Conservation (phyloP, 805 yeast genomes). For the Candida boidinii region DNA sequence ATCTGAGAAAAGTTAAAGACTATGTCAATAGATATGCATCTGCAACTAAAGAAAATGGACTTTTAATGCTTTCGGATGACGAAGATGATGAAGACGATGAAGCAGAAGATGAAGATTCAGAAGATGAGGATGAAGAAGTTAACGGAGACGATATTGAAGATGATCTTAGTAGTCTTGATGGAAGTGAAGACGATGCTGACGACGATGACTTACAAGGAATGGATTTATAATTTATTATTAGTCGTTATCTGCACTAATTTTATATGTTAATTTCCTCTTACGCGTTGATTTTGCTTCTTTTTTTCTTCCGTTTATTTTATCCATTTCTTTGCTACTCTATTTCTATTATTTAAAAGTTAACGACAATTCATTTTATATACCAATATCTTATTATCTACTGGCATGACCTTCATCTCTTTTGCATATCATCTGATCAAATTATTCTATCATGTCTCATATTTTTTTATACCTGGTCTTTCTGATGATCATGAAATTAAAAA, state of each 20-base stretch:
- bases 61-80: conserved; percentile 17
- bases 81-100: conserved; percentile 13
- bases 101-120: conserved; percentile 6
- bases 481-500: too few relatives aligned
- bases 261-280: conserved; percentile 15
- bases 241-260: conserved; percentile 16
- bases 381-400: too few relatives aligned
- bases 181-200: conserved; percentile 16
- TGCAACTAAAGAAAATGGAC: conserved; percentile 12
- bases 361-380: too few relatives aligned
- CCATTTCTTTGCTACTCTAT: too few relatives aligned
- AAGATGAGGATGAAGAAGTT: conserved; percentile 17
- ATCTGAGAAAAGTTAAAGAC: conserved; percentile 59
- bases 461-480: too few relatives aligned
- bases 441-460: too few relatives aligned
- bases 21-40: conserved; percentile 68
- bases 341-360: too few relatives aligned
- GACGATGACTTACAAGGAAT: conserved; percentile 17
- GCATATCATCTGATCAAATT: too few relatives aligned
- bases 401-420: too few relatives aligned
- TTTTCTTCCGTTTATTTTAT: too few relatives aligned
- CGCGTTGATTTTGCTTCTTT: conserved; percentile 11
- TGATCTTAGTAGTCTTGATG: conserved; percentile 15
- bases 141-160: too few relatives aligned
- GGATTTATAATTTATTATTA: conserved; percentile 20